phyloP scores from a whole-genome alignment of 768 basidiomycete species.

The Pluteus cervinus region DNA sequence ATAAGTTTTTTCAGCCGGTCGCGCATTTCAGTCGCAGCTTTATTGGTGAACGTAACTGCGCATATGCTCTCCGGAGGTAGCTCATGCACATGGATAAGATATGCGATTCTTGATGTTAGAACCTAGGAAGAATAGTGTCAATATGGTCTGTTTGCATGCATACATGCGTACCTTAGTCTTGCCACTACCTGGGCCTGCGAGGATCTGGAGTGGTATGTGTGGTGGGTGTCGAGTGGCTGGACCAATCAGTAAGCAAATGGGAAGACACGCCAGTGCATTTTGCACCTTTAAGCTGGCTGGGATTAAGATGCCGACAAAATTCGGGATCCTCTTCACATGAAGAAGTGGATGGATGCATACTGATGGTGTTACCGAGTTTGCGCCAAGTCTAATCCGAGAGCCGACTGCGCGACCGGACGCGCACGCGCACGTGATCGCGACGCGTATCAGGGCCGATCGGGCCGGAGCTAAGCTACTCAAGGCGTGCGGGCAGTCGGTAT shows the following conservation, averaged over 20 bases:
- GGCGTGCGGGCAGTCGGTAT: too few relatives aligned
- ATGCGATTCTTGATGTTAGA: slow-evolving; percentile 61
- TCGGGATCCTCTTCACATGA: not conserved
- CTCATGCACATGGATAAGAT: slow-evolving; percentile 49
- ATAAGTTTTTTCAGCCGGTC: slow-evolving; percentile 61
- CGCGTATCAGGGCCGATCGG: not conserved
- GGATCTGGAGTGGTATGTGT: slow-evolving; percentile 62
- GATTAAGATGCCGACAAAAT: slow-evolving; percentile 23
- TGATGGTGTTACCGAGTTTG: too few relatives aligned
- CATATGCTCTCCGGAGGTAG: slow-evolving; percentile 57
- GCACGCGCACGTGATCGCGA: not conserved
- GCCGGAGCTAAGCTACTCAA: too few relatives aligned
- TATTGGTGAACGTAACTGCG: slow-evolving; percentile 86
- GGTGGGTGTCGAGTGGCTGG: slow-evolving; percentile 66
- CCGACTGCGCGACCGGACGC: not conserved
- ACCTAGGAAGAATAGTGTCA: slow-evolving; percentile 30
- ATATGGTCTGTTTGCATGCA: not conserved
- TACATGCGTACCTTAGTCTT: slow-evolving; percentile 47
- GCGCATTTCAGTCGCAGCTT: slow-evolving; percentile 85
- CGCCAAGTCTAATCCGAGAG: too few relatives aligned
- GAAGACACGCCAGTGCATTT: not conserved
- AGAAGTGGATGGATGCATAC: too few relatives aligned
- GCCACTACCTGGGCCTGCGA: slow-evolving; percentile 76
- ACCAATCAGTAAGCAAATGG: not conserved
- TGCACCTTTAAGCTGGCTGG: slow-evolving; percentile 33